Evolutionary conservation across 2,329 filamentous ascomycete genomes (phyloP).

Genomic region (Aureobasidium leucospermi): DNA sequence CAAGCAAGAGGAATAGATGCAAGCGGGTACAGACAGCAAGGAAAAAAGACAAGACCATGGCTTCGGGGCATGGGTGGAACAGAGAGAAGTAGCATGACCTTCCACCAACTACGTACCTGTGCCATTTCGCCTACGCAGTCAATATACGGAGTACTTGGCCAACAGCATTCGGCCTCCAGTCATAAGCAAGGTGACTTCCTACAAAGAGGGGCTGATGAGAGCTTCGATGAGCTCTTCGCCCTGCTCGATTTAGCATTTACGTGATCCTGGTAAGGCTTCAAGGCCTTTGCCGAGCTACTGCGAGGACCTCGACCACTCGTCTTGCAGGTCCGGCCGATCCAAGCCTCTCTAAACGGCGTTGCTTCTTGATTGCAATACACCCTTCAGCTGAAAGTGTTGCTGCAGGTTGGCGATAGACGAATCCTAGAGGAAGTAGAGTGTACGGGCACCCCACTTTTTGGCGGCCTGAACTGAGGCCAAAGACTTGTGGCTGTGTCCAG

Average conservation of each 20-base stretch:
- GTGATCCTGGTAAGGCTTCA: background rate
- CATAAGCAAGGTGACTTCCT: background rate
- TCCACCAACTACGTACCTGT: constrained; percentile 8
- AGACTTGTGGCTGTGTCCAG: background rate
- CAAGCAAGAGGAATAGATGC: background rate
- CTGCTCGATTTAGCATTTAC: constrained; percentile 1
- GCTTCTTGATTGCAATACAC: background rate
- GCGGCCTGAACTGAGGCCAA: background rate
- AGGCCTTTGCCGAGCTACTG: background rate
- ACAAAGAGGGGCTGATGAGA: constrained; percentile 1
- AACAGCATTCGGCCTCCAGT: background rate
- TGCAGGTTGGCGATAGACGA: background rate
- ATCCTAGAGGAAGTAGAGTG: background rate
- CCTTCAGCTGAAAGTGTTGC: constrained; percentile 1
- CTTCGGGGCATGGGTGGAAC: background rate
- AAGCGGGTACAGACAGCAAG: background rate
- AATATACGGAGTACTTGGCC: background rate
- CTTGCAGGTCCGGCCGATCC: background rate
- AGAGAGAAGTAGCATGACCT: constrained; percentile 1
- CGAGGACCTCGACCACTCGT: background rate
- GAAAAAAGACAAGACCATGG: background rate
- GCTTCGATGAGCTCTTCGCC: background rate
- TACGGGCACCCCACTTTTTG: background rate
- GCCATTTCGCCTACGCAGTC: background rate
- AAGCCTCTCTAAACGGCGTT: background rate